Percentiles rank a stretch among this genome's conserved stretches.
Evolutionary conservation across 345 rosid species (phyloP).

Genomic region (Lenwebbia sp.): DNA sequence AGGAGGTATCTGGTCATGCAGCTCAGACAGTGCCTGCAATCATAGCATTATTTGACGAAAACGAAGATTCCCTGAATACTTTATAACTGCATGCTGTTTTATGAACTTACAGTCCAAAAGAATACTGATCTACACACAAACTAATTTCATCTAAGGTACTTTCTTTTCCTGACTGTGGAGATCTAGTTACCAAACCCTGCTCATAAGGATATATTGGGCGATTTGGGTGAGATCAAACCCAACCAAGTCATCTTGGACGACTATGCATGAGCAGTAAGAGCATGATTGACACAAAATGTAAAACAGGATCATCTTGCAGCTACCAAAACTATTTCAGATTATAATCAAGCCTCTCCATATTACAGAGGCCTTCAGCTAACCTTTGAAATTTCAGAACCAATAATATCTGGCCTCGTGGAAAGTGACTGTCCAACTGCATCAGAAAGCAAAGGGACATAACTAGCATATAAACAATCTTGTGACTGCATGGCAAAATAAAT

Average conservation of each 20-base stretch:
- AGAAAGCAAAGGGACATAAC: slow-evolving; percentile 38
- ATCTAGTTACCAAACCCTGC: neutral
- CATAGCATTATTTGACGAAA: neutral
- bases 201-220: neutral
- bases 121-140: neutral
- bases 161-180: neutral
- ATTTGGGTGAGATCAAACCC: neutral
- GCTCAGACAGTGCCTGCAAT: slow-evolving; percentile 83
- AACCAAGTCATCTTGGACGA: neutral
- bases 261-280: neutral
- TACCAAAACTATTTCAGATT: neutral
- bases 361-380: slow-evolving; percentile 20
- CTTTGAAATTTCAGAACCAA: slow-evolving; percentile 85
- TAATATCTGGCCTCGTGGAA: slow-evolving; percentile 91
- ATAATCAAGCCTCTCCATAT: neutral
- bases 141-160: neutral
- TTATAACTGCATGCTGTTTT: neutral
- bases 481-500: slow-evolving; percentile 25
- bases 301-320: neutral
- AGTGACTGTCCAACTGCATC: slow-evolving; percentile 97
- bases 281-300: neutral
- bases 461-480: slow-evolving; percentile 19
- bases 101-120: neutral
- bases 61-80: neutral
- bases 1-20: slow-evolving; percentile 87